These are phyloP conservation scores for Fragaria ananassa DNA, from an alignment of 306 rosid genomes.

Conservation along the genomic window DNA sequence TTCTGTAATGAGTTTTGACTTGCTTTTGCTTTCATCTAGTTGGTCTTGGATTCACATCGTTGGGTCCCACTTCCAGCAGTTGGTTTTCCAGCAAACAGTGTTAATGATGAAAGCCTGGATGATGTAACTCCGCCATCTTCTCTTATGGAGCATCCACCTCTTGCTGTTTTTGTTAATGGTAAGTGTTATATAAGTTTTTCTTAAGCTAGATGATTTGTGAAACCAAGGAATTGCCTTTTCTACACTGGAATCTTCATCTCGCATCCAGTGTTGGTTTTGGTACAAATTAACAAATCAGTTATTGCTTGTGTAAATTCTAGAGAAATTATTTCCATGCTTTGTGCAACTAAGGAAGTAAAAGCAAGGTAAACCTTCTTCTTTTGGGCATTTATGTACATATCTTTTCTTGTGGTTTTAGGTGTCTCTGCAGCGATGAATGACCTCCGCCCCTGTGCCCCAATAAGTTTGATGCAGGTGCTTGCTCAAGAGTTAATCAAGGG, in stretches of 20 bases:
- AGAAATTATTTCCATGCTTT: not conserved
- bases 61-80: slow-evolving; percentile 96
- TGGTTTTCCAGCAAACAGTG: slow-evolving; percentile 61
- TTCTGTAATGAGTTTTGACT: slow-evolving; percentile 16
- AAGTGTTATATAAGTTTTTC: slow-evolving; percentile 29
- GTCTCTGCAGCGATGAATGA: slow-evolving; percentile 96
- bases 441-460: slow-evolving; percentile 92
- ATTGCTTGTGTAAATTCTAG: not conserved
- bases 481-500: slow-evolving; percentile 86
- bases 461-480: slow-evolving; percentile 77
- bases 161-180: slow-evolving; percentile 98
- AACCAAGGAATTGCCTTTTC: not conserved
- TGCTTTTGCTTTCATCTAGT: slow-evolving; percentile 38
- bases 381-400: not conserved
- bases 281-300: not conserved
- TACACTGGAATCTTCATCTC: not conserved
- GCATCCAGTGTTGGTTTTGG: not conserved
- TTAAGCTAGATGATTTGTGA: slow-evolving; percentile 8
- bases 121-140: slow-evolving; percentile 86
- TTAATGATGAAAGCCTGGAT: slow-evolving; percentile 75
- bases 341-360: not conserved
- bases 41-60: slow-evolving; percentile 98
- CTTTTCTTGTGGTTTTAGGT: slow-evolving; percentile 59
- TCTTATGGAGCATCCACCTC: slow-evolving; percentile 99
- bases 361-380: not conserved